Conservation (phyloP, 2,329 filamentous ascomycete genomes). For the Helminthosporium solani region DNA sequence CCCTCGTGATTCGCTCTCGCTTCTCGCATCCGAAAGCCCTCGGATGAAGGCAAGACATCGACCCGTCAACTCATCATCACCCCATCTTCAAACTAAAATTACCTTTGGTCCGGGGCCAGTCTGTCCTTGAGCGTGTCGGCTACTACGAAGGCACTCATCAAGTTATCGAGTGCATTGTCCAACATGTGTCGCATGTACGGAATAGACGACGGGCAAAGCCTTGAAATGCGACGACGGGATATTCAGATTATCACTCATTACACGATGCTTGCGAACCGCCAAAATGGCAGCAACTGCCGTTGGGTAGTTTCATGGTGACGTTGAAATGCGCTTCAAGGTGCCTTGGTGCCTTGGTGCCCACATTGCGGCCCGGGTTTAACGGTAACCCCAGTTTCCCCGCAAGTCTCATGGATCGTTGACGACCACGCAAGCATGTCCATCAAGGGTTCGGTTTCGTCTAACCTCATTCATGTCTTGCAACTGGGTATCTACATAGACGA, state of each 20-base stretch:
- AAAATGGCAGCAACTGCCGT: not conserved
- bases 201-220: too few relatives aligned
- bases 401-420: slow-evolving; percentile 21
- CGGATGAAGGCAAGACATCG: slow-evolving; percentile 29
- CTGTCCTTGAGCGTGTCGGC: too few relatives aligned
- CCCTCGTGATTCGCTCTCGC: slow-evolving; percentile 5
- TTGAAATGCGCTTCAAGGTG: slow-evolving; percentile 13
- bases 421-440: slow-evolving; percentile 4
- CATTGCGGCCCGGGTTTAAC: slow-evolving; percentile 16
- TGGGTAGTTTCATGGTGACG: not conserved
- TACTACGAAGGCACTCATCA: too few relatives aligned
- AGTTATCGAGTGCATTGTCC: too few relatives aligned
- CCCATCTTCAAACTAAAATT: slow-evolving; percentile 13
- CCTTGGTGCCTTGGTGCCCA: too few relatives aligned
- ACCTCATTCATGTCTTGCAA: slow-evolving; percentile 2
- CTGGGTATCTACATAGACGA: too few relatives aligned
- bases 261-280: not conserved
- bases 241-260: not conserved
- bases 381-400: slow-evolving; percentile 29
- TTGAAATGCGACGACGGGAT: too few relatives aligned
- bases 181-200: too few relatives aligned
- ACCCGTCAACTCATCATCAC: slow-evolving; percentile 3
- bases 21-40: slow-evolving; percentile 18
- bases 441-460: slow-evolving; percentile 21
- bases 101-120: slow-evolving; percentile 11